These are phyloP conservation scores for Magnolia changhungtana DNA, from an alignment of 164 flowering plant genomes.

Conservation along the genomic window DNA sequence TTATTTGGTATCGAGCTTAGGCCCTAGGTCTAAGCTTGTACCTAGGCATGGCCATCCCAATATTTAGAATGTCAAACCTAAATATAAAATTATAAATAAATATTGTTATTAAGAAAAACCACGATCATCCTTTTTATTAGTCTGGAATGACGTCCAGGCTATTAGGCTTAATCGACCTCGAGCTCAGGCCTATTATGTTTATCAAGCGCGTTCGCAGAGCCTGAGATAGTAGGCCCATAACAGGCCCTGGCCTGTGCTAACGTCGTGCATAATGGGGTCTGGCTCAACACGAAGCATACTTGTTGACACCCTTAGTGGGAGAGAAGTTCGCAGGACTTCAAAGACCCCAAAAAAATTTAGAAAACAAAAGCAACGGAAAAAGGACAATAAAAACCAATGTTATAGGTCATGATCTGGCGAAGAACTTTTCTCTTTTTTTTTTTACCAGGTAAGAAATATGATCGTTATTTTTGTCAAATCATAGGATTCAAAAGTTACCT, in stretches of 20 bases:
- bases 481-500: not conserved
- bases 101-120: too few species aligned
- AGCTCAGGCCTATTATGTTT: too few species aligned
- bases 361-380: not conserved
- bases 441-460: too few species aligned
- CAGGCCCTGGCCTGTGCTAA: too few species aligned
- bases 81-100: too few species aligned
- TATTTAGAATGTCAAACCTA: not conserved
- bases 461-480: not conserved
- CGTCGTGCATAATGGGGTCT: not conserved
- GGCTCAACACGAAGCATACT: not conserved
- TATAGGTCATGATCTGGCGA: too few species aligned
- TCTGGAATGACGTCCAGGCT: too few species aligned
- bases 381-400: not conserved
- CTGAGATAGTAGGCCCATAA: too few species aligned
- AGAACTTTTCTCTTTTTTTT: too few species aligned
- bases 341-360: not conserved
- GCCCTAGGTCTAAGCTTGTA: not conserved
- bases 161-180: too few species aligned
- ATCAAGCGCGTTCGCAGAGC: too few species aligned
- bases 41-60: not conserved
- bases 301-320: not conserved
- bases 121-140: too few species aligned
- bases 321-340: not conserved
- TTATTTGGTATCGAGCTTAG: not conserved